Percentiles rank a stretch among this genome's conserved stretches.
These are phyloP conservation scores for Wickerhamiella parazyma DNA, from an alignment of 805 yeast genomes.

Conservation along the genomic window DNA sequence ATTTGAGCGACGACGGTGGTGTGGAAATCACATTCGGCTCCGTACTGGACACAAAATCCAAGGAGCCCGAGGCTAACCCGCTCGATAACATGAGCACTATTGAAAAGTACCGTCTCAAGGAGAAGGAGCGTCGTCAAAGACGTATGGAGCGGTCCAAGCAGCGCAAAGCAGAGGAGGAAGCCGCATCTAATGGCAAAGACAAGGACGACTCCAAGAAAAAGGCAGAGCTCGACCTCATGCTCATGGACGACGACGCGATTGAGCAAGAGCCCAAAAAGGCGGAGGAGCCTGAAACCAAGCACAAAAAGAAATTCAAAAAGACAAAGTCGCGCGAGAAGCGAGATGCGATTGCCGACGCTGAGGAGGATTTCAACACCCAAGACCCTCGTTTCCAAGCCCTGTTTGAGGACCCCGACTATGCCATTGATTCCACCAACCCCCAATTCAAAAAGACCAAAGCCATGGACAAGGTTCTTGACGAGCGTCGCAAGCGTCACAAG, in stretches of 20 bases:
- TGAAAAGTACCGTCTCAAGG: constrained; percentile 70
- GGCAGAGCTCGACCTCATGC: constrained; percentile 62
- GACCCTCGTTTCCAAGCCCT: constrained; percentile 81
- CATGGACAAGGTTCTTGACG: constrained; percentile 70
- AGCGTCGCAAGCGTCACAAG: constrained; percentile 34
- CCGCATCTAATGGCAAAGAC: constrained; percentile 26
- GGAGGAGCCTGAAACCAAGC: constrained; percentile 47
- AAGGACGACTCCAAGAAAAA: constrained; percentile 30
- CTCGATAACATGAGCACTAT: constrained; percentile 54
- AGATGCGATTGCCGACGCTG: constrained; percentile 35
- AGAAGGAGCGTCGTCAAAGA: constrained; percentile 79
- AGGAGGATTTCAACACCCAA: constrained; percentile 46
- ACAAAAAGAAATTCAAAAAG: constrained; percentile 30
- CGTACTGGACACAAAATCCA: constrained; percentile 42
- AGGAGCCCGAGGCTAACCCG: constrained; percentile 9
- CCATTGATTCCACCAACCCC: constrained; percentile 87
- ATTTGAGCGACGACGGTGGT: constrained; percentile 41
- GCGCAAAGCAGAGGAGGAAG: constrained; percentile 38
- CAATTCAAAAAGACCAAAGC: constrained; percentile 79
- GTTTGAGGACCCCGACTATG: constrained; percentile 76
- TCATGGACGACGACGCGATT: constrained; percentile 61
- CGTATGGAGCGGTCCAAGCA: constrained; percentile 68
- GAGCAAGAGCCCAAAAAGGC: constrained; percentile 66
- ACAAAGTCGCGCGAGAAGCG: constrained; percentile 30
- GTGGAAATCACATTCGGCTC: constrained; percentile 96